Evolutionary conservation across 1,139 yeast species (phyloP).

Genomic region (Hyphopichia buzzinii): DNA sequence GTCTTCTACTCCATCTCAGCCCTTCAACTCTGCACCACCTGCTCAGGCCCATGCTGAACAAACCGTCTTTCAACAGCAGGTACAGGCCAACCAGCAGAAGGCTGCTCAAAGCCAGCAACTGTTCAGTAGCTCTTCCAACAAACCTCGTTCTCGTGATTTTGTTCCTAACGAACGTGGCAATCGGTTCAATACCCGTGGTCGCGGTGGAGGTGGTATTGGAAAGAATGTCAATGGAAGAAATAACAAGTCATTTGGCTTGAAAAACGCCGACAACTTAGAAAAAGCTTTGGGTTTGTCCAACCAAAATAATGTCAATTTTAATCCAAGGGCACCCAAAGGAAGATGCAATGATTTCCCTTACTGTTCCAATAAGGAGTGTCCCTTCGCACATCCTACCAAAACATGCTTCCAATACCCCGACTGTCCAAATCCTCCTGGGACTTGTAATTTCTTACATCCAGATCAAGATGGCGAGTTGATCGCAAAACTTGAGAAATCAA

Average conservation of each 20-base stretch:
- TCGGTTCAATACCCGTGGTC: conserved; percentile 8
- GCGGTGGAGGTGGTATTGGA: conserved; percentile 11
- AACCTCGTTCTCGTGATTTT: conserved; percentile 13
- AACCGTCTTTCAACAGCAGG: conserved; percentile 3
- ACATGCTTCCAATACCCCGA: conserved; percentile 74
- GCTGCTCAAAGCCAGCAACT: conserved; percentile 2
- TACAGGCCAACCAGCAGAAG: conserved; percentile 4
- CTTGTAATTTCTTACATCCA: conserved; percentile 80
- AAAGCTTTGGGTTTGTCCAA: conserved; percentile 38
- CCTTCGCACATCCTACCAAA: conserved; percentile 76
- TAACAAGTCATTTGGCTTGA: conserved; percentile 31
- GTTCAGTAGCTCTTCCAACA: conserved; percentile 14
- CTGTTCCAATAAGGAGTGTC: conserved; percentile 67
- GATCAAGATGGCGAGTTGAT: conserved; percentile 76
- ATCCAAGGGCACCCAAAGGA: conserved; percentile 49
- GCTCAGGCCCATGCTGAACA: conserved; percentile 4
- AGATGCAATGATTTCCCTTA: conserved; percentile 81
- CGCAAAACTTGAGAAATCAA: conserved; percentile 60
- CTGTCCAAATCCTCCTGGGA: conserved; percentile 77
- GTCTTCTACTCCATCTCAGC: conserved; percentile 9
- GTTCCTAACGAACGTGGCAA: conserved; percentile 4
- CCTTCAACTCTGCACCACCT: conserved; percentile 7
- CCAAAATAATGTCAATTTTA: conserved; percentile 22
- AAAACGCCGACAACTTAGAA: conserved; percentile 39
- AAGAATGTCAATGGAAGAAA: conserved; percentile 10